phyloP scores from a whole-genome alignment of 225 moss, liverwort and hornwort species.

The Sphagnum contortum region DNA sequence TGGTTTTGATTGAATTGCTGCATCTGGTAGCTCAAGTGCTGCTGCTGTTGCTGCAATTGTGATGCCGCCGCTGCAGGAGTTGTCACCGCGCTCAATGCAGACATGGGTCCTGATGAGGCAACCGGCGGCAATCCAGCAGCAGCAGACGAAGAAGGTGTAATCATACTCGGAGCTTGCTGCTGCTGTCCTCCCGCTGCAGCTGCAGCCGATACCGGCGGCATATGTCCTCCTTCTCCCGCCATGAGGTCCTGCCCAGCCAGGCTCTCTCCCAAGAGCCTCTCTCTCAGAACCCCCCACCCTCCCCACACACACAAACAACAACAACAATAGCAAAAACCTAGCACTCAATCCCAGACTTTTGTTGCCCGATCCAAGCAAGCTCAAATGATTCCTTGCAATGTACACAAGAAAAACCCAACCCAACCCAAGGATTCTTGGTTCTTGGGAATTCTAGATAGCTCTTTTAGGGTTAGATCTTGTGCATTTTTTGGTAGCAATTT shows the following conservation, averaged over 20 bases:
- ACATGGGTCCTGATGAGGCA: slow-evolving; percentile 3
- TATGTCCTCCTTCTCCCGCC: slow-evolving; percentile 9
- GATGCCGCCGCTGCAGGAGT: slow-evolving; percentile 1
- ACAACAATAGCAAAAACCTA: too few species aligned
- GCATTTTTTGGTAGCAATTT: too few species aligned
- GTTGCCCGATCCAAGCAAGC: too few species aligned
- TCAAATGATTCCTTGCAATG: too few species aligned
- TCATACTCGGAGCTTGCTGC: neutral
- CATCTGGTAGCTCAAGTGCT: slow-evolving; percentile 1
- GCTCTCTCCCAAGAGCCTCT: too few species aligned
- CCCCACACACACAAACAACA: too few species aligned
- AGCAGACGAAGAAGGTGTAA: neutral
- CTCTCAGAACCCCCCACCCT: too few species aligned
- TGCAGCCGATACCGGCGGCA: slow-evolving; percentile 1
- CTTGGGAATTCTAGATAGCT: too few species aligned
- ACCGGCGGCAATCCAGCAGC: neutral
- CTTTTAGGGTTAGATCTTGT: too few species aligned
- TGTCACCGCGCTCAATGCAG: slow-evolving; percentile 1
- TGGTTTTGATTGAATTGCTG: slow-evolving; percentile 1
- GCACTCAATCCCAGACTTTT: too few species aligned
- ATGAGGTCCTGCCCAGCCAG: neutral
- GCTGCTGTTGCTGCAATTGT: neutral
- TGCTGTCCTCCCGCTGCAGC: slow-evolving; percentile 3
- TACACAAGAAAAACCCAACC: too few species aligned
- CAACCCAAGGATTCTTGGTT: too few species aligned